Conservation (phyloP, 257 asterid species). For the Forsythia viridissima region DNA sequence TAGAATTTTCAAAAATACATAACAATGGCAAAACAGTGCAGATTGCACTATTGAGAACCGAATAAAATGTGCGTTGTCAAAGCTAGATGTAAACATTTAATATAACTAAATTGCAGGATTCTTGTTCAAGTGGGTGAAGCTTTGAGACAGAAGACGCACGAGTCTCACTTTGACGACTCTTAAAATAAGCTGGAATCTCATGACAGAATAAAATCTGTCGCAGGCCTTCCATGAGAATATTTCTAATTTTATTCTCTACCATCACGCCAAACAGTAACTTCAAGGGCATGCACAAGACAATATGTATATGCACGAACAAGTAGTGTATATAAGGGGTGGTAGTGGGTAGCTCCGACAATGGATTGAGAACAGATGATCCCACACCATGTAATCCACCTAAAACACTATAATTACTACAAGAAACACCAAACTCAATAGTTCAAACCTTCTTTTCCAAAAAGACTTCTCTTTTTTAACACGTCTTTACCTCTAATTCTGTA, state of each 20-base stretch:
- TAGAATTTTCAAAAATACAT: too few species aligned
- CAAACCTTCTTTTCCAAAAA: too few species aligned
- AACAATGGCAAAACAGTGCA: too few species aligned
- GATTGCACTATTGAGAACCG: too few species aligned
- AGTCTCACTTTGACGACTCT: conserved; percentile 59
- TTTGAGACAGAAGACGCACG: conserved; percentile 31
- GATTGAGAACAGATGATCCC: conserved; percentile 94
- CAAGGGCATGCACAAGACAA: conserved; percentile 61
- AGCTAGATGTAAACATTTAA: too few species aligned
- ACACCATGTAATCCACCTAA: conserved; percentile 99
- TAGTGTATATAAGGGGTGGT: neutral
- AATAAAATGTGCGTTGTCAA: too few species aligned
- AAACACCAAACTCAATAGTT: conserved; percentile 67
- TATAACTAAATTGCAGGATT: too few species aligned
- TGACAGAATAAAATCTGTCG: conserved; percentile 49
- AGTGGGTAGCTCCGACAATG: conserved; percentile 78
- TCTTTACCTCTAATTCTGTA: too few species aligned
- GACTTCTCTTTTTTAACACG: too few species aligned
- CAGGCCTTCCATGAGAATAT: conserved; percentile 87
- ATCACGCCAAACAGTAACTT: conserved; percentile 92
- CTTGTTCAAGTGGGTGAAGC: neutral
- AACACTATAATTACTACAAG: conserved; percentile 91
- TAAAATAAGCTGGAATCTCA: conserved; percentile 62
- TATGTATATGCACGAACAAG: neutral
- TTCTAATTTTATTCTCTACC: conserved; percentile 83